Base-by-base conservation (phyloP, 2,329 filamentous ascomycete species). In the Neonectria hederae region DNA sequence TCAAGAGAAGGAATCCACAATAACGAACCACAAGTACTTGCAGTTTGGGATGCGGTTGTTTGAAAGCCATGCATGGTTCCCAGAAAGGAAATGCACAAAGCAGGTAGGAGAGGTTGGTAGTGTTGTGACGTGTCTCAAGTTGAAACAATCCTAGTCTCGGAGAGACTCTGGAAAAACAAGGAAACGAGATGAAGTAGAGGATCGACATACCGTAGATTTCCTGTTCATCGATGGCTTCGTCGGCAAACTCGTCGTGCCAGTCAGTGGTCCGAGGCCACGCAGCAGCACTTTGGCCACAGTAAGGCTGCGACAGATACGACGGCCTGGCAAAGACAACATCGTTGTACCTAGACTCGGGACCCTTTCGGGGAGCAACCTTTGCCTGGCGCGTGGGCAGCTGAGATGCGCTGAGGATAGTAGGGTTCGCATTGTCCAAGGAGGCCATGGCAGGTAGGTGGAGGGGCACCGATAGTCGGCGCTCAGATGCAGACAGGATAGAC, bases 151-250 rank as follows among this genome's bases (percentile, higher is more conserved):
- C 24, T 6, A 51, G 45, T 59, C 26, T 60, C n/a, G 21, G 35
- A n/a, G n/a, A 9, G 32, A 21, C 43, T 43, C n/a, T 28, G 6
- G 19, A 22, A 24, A 40, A 26, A 28, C 54, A 24, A 6, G 24
- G 32, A 21, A 40, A 35, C 13, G 5, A 45, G 11, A 26, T 8
- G 5, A 14, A 43, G 14, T 26, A 8, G 24, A 48, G 8, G n/a
- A 11, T 32, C 26, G 28, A 63, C 83, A 67, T 82, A 96, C 93
- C 94, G 77, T 95, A 99, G 45, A 99, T 95, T 80, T 99, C 96
- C 79, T 97, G 96, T 78, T 97, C 93, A 76, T 99, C 96, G 71
- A 99, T 97, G 62, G 92, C 92, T 72, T 98, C 94, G 38, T 89
- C 84, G 1, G 83, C 82, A 53, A 88, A 85, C 63, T 90, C 87